Percentiles rank a stretch among this genome's conserved stretches.
Evolutionary conservation across 495 filamentous ascomycete species (phyloP).

Genomic region (Penicillium fimorum): DNA sequence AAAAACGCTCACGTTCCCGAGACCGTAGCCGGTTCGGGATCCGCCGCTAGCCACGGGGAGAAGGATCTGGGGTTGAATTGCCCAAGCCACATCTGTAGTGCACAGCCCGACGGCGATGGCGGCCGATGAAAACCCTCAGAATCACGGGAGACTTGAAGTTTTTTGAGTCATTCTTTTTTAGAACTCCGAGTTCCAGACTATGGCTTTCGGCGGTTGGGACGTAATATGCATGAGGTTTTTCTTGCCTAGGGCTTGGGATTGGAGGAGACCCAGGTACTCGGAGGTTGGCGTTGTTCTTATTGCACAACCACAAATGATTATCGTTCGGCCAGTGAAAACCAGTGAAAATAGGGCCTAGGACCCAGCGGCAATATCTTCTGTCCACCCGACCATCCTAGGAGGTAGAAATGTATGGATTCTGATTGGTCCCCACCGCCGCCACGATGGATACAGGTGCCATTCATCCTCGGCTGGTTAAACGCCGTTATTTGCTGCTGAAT

Average conservation of each 20-base stretch:
- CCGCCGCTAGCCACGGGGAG: conserved; percentile 29
- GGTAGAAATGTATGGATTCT: conserved; percentile 17
- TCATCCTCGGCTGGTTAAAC: conserved; percentile 37
- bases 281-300: conserved; percentile 15
- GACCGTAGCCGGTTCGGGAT: conserved; percentile 30
- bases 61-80: conserved; percentile 29
- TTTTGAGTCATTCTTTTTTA: background rate
- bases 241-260: conserved; percentile 2
- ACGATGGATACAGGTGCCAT: conserved; percentile 26
- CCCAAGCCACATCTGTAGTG: conserved; percentile 6
- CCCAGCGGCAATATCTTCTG: conserved; percentile 43
- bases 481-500: conserved; percentile 30
- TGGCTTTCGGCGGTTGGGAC: background rate
- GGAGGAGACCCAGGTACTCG: conserved; percentile 9
- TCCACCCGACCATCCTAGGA: conserved; percentile 30
- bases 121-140: background rate
- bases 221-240: conserved; percentile 10
- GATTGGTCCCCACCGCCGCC: conserved; percentile 36
- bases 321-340: conserved; percentile 11
- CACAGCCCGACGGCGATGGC: conserved; percentile 4
- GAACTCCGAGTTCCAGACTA: background rate
- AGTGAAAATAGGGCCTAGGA: conserved; percentile 16
- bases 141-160: conserved; percentile 5
- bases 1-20: conserved; percentile 16
- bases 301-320: conserved; percentile 10